Evolutionary conservation across 352 stramenopile genomes (phyloP), one percentile per base, ranked within the genome.

Genomic region (Phytophthora pistaciae): DNA sequence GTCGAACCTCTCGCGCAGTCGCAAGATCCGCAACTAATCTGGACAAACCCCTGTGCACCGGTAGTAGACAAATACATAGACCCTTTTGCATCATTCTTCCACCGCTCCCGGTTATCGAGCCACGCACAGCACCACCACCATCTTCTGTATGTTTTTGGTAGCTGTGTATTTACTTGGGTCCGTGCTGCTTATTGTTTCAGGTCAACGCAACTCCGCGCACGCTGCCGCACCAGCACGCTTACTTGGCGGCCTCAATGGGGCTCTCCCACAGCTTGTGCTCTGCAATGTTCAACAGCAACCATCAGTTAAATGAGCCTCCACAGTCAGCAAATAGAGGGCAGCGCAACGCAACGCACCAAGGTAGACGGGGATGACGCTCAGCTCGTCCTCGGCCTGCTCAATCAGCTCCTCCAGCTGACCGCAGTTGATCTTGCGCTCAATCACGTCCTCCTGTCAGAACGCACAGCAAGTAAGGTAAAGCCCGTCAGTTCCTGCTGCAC

Each of bases 251-350:
- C 54, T 83, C 82, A 55, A 91, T 64, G 31, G 89, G 89, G 44
- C 87, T 87, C 65, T 96, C 87, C 89, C 89, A 96, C 62, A 96
- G 74, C 79, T 95, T 94, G 84, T 95, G 73, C 75, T 95, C 87
- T 94, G 61, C 23, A 65, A 29, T 40, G 29, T 16, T 14, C n/a
- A 48, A 23, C 48, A 70, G 21, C 23, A 42, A 54, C 49, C 68
- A 25, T 13, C 8, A 66, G 44, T 72, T 27, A 68, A n/a, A 46
- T 20, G 7, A 16, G 6, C 18, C 40, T 48, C 14, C 2, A 31
- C 14, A 44, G 46, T 11, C 2, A 36, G 21, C 38, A 36, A 40
- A 16, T 2, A 33, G 29, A 33, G 6, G 23, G 9, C 33, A 8
- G 3, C 21, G 20, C 52, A 53, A 3, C 4, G 48, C 5, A 42